Conservation (phyloP, 2,329 filamentous ascomycete species). For the Sclerotinia subarctica region DNA sequence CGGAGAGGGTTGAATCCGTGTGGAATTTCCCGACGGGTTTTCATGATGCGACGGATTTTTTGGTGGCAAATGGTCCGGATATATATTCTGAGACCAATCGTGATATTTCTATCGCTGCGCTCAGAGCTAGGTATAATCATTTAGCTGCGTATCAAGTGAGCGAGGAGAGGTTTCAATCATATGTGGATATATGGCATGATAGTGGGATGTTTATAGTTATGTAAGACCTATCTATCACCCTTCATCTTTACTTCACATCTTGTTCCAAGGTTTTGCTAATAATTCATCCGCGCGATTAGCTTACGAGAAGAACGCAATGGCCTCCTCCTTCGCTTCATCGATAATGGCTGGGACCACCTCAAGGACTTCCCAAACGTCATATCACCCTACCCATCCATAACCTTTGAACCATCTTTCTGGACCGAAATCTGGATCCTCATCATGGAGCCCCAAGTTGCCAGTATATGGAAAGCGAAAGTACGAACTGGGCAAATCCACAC, state of each 20-base stretch:
- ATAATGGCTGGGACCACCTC: slow-evolving; percentile 5
- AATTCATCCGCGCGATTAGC: not conserved
- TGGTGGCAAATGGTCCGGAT: not conserved
- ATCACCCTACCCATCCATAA: not conserved
- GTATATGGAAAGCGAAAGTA: not conserved
- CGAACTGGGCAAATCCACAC: not conserved
- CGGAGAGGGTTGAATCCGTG: not conserved
- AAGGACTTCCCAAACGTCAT: not conserved
- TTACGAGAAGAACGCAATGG: not conserved
- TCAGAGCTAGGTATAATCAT: not conserved
- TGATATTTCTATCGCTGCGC: not conserved
- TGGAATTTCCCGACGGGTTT: not conserved
- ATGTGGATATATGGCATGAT: slow-evolving; percentile 1
- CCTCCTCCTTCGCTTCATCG: not conserved
- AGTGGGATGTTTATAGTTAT: not conserved
- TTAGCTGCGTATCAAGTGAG: not conserved
- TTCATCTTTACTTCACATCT: too few species aligned
- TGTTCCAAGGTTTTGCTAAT: not conserved
- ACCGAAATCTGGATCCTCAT: not conserved
- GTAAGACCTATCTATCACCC: not conserved
- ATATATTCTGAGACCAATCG: not conserved
- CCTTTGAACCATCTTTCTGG: not conserved
- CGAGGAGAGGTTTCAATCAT: not conserved
- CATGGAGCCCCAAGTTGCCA: not conserved
- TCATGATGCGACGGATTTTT: not conserved